These are phyloP conservation scores for Gracilariopsis chorda DNA, from an alignment of 23 red algal species.

Conservation along the genomic window DNA sequence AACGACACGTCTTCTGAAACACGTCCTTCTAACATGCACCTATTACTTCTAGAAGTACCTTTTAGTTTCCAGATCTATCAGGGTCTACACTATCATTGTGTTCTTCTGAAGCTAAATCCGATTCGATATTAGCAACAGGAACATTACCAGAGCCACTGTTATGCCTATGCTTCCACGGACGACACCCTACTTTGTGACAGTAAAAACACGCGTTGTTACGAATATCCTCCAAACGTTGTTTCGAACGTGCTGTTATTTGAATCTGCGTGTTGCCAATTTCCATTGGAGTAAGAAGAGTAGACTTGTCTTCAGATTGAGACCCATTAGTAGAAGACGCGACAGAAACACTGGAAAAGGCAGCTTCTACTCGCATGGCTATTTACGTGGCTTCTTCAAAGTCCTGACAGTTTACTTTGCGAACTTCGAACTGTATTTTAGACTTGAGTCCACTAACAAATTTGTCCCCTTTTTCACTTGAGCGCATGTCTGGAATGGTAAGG, in stretches of 20 bases:
- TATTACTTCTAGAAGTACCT: no score
- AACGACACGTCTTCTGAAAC: no score
- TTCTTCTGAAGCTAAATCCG: no score
- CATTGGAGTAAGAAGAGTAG: neutral
- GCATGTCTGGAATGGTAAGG: neutral
- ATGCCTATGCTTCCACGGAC: conserved; percentile 6
- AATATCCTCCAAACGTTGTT: no score
- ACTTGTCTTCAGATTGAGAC: neutral
- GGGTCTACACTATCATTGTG: neutral
- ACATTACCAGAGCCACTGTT: no score
- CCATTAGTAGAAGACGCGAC: neutral
- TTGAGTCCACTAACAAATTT: neutral
- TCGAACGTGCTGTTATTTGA: neutral
- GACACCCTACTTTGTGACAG: neutral
- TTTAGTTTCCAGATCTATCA: no score
- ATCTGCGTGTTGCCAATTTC: neutral
- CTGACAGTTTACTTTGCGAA: no score
- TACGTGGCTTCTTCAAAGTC: neutral
- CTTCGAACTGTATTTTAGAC: no score
- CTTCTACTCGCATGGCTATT: neutral
- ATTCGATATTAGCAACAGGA: no score
- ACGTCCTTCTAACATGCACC: no score
- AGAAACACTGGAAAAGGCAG: neutral
- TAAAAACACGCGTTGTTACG: no score
- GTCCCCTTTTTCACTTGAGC: neutral